Evolutionary conservation across 805 yeast genomes (phyloP).

Genomic region (Saccharomyces kudriavzevii): DNA sequence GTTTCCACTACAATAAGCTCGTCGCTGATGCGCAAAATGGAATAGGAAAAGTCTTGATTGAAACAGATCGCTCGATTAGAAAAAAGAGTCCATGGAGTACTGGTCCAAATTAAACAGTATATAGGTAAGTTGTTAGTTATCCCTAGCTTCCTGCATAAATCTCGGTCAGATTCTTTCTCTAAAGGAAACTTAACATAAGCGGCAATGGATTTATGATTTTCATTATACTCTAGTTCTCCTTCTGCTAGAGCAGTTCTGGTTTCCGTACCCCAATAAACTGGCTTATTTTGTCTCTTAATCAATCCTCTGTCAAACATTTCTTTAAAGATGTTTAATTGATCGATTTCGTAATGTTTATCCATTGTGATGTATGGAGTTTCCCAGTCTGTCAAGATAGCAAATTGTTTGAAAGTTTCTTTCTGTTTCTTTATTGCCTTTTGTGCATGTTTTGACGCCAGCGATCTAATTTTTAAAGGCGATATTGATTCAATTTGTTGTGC

Average conservation of each 20-base stretch:
- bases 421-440: constrained; percentile 56
- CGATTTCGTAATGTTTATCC: constrained; percentile 58
- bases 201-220: constrained; percentile 59
- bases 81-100: constrained; percentile 96
- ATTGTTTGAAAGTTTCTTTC: constrained; percentile 49
- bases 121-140: constrained; percentile 3
- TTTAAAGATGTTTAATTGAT: constrained; percentile 66
- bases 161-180: constrained; percentile 15
- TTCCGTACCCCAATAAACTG: constrained; percentile 96
- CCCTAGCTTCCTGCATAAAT: constrained; percentile 4
- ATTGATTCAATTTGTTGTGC: constrained; percentile 30
- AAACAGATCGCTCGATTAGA: constrained; percentile 80
- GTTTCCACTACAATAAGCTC: constrained; percentile 52
- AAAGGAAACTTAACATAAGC: constrained; percentile 63
- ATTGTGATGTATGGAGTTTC: constrained; percentile 65
- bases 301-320: constrained; percentile 56
- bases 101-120: constrained; percentile 78
- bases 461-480: constrained; percentile 45
- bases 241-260: constrained; percentile 93
- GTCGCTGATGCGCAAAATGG: constrained; percentile 33
- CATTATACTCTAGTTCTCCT: constrained; percentile 86
- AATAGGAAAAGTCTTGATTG: constrained; percentile 51
- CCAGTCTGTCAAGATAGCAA: constrained; percentile 84
- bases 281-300: constrained; percentile 78
- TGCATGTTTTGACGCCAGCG: constrained; percentile 65